Evolutionary conservation across 345 rosid genomes (phyloP).

Genomic region (Moricandia arvensis): DNA sequence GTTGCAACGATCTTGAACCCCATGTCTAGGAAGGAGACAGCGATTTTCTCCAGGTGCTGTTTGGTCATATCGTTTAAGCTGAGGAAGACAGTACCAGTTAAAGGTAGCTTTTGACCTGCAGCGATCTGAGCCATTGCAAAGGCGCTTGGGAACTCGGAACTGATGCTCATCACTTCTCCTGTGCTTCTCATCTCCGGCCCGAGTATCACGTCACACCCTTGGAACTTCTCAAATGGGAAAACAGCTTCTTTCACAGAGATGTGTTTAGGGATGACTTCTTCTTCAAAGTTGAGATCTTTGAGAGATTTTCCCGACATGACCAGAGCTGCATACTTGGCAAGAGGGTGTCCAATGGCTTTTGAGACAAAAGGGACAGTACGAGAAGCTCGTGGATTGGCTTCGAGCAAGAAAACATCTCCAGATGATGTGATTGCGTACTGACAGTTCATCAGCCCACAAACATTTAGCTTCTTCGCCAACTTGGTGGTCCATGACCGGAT

Average conservation of each 20-base stretch:
- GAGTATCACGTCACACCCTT: constrained; percentile 85
- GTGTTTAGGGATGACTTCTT: constrained; percentile 82
- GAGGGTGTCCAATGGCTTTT: constrained; percentile 94
- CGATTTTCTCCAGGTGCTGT: constrained; percentile 72
- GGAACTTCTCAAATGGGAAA: constrained; percentile 92
- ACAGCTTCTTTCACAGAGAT: constrained; percentile 95
- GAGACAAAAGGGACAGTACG: constrained; percentile 97
- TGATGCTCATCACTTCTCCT: constrained; percentile 96
- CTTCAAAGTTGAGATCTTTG: constrained; percentile 58
- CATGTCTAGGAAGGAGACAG: constrained; percentile 63
- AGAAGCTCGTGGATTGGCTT: constrained; percentile 98
- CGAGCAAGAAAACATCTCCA: constrained; percentile 86
- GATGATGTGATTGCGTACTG: constrained; percentile 82
- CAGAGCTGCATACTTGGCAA: constrained; percentile 90
- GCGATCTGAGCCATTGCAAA: constrained; percentile 95
- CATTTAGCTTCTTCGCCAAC: constrained; percentile 73
- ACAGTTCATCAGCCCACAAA: constrained; percentile 96
- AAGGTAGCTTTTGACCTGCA: constrained; percentile 88
- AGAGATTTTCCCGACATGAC: constrained; percentile 90
- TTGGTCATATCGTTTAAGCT: constrained; percentile 91
- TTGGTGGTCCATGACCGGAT: constrained; percentile 78
- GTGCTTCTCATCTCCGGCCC: constrained; percentile 99
- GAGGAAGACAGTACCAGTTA: constrained; percentile 83
- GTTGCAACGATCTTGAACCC: constrained; percentile 80
- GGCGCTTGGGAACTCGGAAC: constrained; percentile 58